Percentiles rank a stretch among this genome's conserved stretches.
Conservation (phyloP, 176 grass and related monocot species). For the Puccinellia tenuiflora region DNA sequence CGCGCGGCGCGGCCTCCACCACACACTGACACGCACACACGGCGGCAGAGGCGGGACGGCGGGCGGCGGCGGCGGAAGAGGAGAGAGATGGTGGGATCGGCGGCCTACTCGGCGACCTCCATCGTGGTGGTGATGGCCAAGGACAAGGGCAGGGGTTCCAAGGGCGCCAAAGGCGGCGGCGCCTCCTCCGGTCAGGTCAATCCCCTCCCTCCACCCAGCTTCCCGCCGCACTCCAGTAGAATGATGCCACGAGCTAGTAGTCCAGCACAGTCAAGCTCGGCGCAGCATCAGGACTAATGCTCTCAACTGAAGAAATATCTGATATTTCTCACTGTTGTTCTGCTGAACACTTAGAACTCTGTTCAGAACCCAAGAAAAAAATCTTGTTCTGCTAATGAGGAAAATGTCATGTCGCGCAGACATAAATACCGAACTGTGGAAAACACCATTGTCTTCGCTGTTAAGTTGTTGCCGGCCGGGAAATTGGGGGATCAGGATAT, state of each 20-base stretch:
- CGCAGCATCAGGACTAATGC: neutral
- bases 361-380: no score
- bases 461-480: neutral
- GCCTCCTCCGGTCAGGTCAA: slow-evolving; percentile 25
- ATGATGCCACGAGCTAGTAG: no score
- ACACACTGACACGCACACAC: neutral
- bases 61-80: neutral
- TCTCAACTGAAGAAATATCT: no score
- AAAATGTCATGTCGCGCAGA: neutral
- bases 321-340: no score
- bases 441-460: neutral
- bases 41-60: neutral
- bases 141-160: slow-evolving; percentile 17
- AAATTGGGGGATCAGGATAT: neutral
- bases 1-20: slow-evolving; percentile 1
- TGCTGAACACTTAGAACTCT: no score
- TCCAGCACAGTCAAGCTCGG: neutral
- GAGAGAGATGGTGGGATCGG: slow-evolving; percentile 32
- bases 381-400: no score
- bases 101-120: slow-evolving; percentile 29
- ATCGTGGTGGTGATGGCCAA: slow-evolving; percentile 48
- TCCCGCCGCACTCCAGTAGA: no score
- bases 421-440: neutral
- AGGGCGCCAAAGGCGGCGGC: neutral
- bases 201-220: neutral